Evolutionary conservation across 2,329 filamentous ascomycete genomes (phyloP), one percentile per base, ranked within the genome.

Genomic region (Fusarium lateritium): DNA sequence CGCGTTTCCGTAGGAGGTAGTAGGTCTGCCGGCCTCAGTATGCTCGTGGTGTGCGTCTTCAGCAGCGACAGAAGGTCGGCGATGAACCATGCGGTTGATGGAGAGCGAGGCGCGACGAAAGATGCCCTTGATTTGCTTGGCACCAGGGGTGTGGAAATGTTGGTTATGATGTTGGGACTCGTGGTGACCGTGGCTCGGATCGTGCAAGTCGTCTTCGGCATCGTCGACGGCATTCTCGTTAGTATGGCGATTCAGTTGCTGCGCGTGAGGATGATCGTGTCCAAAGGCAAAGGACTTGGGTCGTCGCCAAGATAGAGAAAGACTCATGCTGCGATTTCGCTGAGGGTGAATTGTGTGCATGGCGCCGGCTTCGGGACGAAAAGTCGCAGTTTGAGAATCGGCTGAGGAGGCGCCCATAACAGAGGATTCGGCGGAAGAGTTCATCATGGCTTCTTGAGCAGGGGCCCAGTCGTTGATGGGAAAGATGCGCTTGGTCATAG

Each of bases 21-120:
- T 81, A 8, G 83, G 84, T 45, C 83, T 76, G 38, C 59, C 63
- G 38, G 57, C 69, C 47, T 66, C 63, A 22, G 28, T 4, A 13
- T 62, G 54, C 10, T 72, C 64, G 15, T 57, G 43, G 34, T 33
- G 62, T 34, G 73, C 63, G n/a, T 79, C 71, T 54, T 78, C 69
- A 7, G 76, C 75, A 3, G 79, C 77, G 24, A 81, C 73, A 2
- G 84, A 85, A 7, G 83, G 79, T 46, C 85, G 81, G 39, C 85
- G 79, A 52, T 84, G 81, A 9, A 86, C 84, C 33, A 88, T 83
- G 33, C 83, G 83, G 71, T 84, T 84, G 51, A 89, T 73, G 10
- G 85, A 86, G 53, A 87, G 72, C 5, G 87, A 89, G 1, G 87
- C 87, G 11, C 87, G 81, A 24, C 86, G 83, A 50, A 89, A 80